Evolutionary conservation across 2,329 filamentous ascomycete genomes (phyloP).

Genomic region (Epichloe hybrida): DNA sequence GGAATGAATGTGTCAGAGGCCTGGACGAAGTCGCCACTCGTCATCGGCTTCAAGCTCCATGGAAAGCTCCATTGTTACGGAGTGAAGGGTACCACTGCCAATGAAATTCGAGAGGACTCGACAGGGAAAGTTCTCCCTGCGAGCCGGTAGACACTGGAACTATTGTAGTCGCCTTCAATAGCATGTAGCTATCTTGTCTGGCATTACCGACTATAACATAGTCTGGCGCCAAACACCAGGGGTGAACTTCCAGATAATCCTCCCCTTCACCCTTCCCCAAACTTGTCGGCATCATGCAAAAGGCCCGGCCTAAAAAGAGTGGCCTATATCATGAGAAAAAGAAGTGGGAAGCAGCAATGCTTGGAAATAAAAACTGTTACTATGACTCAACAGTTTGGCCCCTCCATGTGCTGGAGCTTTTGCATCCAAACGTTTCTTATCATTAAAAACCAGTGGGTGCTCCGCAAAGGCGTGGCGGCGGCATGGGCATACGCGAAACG

Average conservation of each 20-base stretch:
- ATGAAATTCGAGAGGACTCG: no score
- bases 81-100: no score
- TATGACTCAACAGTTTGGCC: no score
- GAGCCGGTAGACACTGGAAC: not conserved
- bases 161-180: not conserved
- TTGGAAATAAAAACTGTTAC: not conserved
- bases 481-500: not conserved
- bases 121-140: not conserved
- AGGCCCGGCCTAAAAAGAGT: not conserved
- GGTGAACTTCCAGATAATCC: slow-evolving; percentile 1
- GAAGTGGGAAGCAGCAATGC: not conserved
- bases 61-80: no score
- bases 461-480: not conserved
- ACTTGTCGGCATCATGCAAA: not conserved
- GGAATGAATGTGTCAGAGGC: not conserved
- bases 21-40: not conserved
- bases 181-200: not conserved
- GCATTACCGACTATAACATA: not conserved
- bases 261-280: not conserved
- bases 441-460: not conserved
- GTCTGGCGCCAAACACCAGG: not conserved
- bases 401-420: not conserved
- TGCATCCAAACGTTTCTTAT: not conserved
- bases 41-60: not conserved
- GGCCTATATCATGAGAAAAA: not conserved